These are phyloP conservation scores for Austroboletus niveus DNA, from an alignment of 1,284 basidiomycete species.

Conservation along the genomic window DNA sequence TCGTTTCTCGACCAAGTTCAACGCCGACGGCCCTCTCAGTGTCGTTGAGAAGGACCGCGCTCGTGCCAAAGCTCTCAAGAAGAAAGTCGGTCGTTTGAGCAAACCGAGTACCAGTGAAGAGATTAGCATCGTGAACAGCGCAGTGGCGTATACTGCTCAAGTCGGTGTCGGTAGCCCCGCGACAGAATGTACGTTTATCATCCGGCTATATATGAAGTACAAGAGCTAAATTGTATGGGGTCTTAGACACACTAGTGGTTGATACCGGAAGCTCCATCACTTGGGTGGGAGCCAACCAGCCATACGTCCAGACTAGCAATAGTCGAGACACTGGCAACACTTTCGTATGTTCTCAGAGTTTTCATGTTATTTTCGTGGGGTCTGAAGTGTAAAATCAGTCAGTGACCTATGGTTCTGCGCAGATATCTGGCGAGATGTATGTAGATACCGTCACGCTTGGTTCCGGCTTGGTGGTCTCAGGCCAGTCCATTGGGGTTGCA, in stretches of 20 bases:
- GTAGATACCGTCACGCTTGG: too few relatives aligned
- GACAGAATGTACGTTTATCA: conserved; percentile 44
- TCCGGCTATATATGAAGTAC: neutral
- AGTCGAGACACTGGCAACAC: conserved; percentile 39
- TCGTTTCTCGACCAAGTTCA: too few relatives aligned
- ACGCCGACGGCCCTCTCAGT: too few relatives aligned
- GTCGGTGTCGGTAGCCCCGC: conserved; percentile 61
- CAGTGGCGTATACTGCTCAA: conserved; percentile 42
- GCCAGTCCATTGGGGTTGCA: conserved; percentile 46
- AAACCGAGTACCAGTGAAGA: too few relatives aligned
- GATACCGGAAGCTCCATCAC: conserved; percentile 51
- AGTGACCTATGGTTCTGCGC: conserved; percentile 33
- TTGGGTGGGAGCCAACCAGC: conserved; percentile 55
- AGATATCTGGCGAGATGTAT: conserved; percentile 19
- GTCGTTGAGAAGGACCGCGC: too few relatives aligned
- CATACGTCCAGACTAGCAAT: conserved; percentile 50
- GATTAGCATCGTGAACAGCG: too few relatives aligned
- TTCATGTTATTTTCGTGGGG: neutral
- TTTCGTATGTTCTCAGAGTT: conserved; percentile 39
- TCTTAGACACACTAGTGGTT: conserved; percentile 27
- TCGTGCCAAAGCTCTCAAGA: too few relatives aligned
- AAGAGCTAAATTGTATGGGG: neutral
- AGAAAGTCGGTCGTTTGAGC: too few relatives aligned
- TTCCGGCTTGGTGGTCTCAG: conserved; percentile 21
- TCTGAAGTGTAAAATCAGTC: neutral